Conservation (phyloP, 73 alveolate species). For the Tetrahymena elliotti region DNA sequence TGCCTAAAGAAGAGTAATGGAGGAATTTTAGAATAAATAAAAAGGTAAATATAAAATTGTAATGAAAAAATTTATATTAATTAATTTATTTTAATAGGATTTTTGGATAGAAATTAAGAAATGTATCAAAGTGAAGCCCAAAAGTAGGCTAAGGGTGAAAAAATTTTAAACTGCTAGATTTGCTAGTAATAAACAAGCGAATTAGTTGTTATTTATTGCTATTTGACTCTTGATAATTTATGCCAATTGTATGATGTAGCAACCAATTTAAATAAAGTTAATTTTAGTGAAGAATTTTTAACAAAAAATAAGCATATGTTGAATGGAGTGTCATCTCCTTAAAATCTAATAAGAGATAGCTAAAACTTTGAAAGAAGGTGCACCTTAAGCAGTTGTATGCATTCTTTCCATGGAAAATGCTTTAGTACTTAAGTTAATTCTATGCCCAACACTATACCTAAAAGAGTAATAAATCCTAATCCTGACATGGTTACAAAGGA, state of each 20-base stretch:
- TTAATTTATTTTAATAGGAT: not conserved
- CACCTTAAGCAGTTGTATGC: not conserved
- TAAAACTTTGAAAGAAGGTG: not conserved
- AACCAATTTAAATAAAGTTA: not conserved
- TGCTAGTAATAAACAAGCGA: not conserved
- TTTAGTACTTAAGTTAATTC: not conserved
- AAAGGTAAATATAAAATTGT: not conserved
- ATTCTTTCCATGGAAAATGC: not conserved
- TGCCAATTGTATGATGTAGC: not conserved
- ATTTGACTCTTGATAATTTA: not conserved
- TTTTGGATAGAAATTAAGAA: not conserved
- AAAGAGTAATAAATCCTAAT: not conserved
- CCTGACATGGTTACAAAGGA: not conserved
- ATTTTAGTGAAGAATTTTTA: not conserved
- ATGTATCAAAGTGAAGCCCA: not conserved
- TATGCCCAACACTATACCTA: not conserved
- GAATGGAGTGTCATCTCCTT: not conserved
- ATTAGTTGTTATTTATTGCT: not conserved
- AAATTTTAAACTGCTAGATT: not conserved
- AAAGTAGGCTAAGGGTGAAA: not conserved
- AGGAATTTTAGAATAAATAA: not conserved
- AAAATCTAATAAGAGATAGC: not conserved
- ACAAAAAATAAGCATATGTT: not conserved
- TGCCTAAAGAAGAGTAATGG: not conserved
- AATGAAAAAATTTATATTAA: not conserved